Conservation (phyloP, 2,329 filamentous ascomycete species). For the Calycina herbarum region DNA sequence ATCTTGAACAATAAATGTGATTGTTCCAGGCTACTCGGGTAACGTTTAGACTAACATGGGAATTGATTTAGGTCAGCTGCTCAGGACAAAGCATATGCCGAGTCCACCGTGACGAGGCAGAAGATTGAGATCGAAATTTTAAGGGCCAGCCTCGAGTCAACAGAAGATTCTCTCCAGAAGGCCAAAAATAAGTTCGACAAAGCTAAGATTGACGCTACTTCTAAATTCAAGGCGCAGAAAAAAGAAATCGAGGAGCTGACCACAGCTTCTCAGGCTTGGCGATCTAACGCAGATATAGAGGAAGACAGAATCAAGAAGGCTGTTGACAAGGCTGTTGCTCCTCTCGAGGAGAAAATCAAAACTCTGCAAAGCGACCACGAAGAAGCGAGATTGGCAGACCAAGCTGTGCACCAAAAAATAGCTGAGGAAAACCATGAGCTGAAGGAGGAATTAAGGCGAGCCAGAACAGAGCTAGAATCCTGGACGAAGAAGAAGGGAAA, state of each 20-base stretch:
- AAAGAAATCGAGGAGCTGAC: neutral
- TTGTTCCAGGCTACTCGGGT: too few relatives aligned
- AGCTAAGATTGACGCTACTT: neutral
- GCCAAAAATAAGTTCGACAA: neutral
- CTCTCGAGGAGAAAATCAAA: neutral
- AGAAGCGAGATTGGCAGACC: neutral
- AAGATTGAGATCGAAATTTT: neutral
- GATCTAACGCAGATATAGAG: neutral
- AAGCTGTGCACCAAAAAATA: neutral
- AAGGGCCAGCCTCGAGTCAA: neutral
- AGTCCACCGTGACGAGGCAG: neutral
- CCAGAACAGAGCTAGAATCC: neutral
- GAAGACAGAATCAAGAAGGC: neutral
- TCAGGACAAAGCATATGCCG: neutral
- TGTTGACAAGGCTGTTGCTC: neutral
- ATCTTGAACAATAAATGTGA: too few relatives aligned
- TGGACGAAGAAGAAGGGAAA: too few relatives aligned
- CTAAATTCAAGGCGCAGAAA: neutral
- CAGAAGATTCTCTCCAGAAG: neutral
- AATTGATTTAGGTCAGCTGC: neutral
- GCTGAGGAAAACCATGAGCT: neutral
- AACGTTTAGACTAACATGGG: too few relatives aligned
- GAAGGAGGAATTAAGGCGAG: neutral
- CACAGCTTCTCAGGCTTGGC: neutral
- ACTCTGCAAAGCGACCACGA: neutral